phyloP scores from a whole-genome alignment of 202 grass and related monocot genomes.

The Carex sylvatica region DNA sequence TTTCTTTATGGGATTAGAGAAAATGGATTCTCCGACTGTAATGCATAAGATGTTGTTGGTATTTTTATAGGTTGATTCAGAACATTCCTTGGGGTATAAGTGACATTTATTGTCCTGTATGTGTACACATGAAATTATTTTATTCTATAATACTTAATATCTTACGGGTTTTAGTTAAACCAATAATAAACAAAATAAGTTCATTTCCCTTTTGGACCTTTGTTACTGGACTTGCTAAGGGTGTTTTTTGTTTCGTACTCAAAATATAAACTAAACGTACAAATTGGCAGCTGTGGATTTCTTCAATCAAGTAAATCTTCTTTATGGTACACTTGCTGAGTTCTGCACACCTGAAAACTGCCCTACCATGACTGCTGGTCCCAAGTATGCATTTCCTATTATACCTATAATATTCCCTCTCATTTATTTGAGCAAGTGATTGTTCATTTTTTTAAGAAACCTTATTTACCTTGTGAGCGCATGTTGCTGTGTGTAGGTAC shows the following conservation, averaged over 20 bases:
- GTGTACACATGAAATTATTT: background rate
- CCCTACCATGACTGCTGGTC: conserved; percentile 93
- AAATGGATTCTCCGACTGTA: background rate
- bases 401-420: background rate
- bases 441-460: conserved; percentile 11
- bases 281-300: conserved; percentile 85
- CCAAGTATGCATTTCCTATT: conserved; percentile 56
- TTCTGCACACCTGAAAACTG: conserved; percentile 93
- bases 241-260: conserved; percentile 12
- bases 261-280: conserved; percentile 30
- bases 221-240: background rate
- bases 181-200: background rate
- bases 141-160: background rate
- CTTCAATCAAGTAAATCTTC: conserved; percentile 98
- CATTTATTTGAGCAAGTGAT: background rate
- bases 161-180: background rate
- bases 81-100: background rate
- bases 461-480: background rate
- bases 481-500: conserved; percentile 50
- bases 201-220: background rate
- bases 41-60: conserved; percentile 14
- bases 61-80: conserved; percentile 9
- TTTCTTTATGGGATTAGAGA: background rate
- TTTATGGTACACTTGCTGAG: conserved; percentile 89
- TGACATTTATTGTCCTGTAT: background rate